These are phyloP conservation scores for Gomphus bonarii DNA, from an alignment of 1,284 basidiomycete species.

Conservation along the genomic window DNA sequence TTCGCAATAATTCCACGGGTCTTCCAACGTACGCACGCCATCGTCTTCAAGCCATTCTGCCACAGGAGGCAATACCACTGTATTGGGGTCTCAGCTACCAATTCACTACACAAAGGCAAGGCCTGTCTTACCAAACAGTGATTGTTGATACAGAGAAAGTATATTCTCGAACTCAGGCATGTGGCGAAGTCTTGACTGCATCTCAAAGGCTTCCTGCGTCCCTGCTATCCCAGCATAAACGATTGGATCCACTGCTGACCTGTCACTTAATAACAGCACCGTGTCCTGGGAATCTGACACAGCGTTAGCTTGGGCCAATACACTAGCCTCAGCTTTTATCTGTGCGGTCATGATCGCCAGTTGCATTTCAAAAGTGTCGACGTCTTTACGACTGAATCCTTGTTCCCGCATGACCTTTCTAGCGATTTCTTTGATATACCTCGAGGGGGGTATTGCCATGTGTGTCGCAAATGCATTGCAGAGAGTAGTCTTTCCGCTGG, in stretches of 20 bases:
- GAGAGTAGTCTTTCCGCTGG: slow-evolving; percentile 56
- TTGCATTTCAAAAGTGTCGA: slow-evolving; percentile 47
- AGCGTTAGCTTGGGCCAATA: slow-evolving; percentile 6
- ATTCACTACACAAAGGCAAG: slow-evolving; percentile 4
- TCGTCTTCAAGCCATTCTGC: slow-evolving; percentile 52
- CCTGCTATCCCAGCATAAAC: slow-evolving; percentile 46
- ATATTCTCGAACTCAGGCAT: slow-evolving; percentile 30
- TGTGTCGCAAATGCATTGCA: slow-evolving; percentile 38
- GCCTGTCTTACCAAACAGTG: slow-evolving; percentile 22
- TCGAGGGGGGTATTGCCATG: slow-evolving; percentile 26
- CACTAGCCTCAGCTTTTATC: slow-evolving; percentile 30
- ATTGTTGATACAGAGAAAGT: slow-evolving; percentile 31
- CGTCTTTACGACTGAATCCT: slow-evolving; percentile 41
- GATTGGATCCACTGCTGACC: slow-evolving; percentile 52
- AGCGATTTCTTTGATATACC: slow-evolving; percentile 49
- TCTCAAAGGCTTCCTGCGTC: slow-evolving; percentile 25
- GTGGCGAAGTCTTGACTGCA: slow-evolving; percentile 26
- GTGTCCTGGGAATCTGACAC: slow-evolving; percentile 14
- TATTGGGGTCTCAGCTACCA: not conserved
- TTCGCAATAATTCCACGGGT: slow-evolving; percentile 29
- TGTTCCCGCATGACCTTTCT: slow-evolving; percentile 39
- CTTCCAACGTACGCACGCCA: slow-evolving; percentile 44
- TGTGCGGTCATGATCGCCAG: slow-evolving; percentile 47
- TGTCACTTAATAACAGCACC: slow-evolving; percentile 40
- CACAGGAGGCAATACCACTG: slow-evolving; percentile 41